Percentiles rank a stretch among this genome's conserved stretches.
Evolutionary conservation across 225 moss, liverwort and hornwort genomes (phyloP).

Genomic region (Pseudoscleropodium purum): DNA sequence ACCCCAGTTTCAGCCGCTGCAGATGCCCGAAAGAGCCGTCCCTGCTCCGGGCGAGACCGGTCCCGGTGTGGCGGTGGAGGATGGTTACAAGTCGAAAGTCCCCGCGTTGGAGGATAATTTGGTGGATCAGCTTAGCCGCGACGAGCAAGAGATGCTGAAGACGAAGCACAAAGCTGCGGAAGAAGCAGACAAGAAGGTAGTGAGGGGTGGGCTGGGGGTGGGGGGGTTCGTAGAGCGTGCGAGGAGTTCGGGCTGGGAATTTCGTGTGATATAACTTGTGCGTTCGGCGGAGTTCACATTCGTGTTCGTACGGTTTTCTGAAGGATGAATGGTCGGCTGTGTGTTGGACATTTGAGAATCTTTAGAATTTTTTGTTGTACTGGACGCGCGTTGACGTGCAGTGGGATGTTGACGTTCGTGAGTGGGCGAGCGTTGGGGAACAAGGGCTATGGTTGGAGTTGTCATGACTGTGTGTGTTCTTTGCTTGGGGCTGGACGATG

Average conservation of each 20-base stretch:
- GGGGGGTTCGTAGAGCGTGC: background rate
- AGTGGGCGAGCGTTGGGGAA: too few relatives aligned
- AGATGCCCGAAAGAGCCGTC: conserved; percentile 48
- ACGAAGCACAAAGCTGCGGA: conserved; percentile 92
- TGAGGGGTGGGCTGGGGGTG: background rate
- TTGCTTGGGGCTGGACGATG: background rate
- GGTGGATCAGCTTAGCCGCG: conserved; percentile 76
- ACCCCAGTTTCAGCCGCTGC: conserved; percentile 12
- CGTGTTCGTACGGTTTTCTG: background rate
- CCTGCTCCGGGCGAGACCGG: conserved; percentile 18
- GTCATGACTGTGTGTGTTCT: background rate
- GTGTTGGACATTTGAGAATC: background rate
- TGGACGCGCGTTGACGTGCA: background rate
- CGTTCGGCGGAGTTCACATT: background rate
- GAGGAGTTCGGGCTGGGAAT: background rate
- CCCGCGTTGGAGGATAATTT: conserved; percentile 62
- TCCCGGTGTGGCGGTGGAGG: conserved; percentile 14
- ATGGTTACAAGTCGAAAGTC: conserved; percentile 70
- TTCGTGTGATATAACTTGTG: background rate
- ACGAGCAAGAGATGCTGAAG: conserved; percentile 91
- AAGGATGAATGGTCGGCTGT: background rate
- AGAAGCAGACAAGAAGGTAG: conserved; percentile 96
- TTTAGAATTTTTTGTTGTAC: background rate
- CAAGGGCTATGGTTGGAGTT: background rate
- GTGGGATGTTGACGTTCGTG: background rate